phyloP scores from a whole-genome alignment of 2,329 filamentous ascomycete genomes.

The Periconia macrospinosa region DNA sequence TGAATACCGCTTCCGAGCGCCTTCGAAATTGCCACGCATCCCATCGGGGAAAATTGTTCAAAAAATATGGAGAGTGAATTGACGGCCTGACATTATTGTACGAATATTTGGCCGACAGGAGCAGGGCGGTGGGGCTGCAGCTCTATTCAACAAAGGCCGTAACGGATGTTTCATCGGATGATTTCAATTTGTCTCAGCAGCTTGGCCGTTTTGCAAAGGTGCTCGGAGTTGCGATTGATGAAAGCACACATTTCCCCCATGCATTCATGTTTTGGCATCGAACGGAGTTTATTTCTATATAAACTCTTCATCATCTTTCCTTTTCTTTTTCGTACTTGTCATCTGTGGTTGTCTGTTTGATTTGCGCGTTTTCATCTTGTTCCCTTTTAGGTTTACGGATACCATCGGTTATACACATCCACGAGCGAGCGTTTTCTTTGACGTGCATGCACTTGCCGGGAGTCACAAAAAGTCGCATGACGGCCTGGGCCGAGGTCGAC shows the following conservation, averaged over 20 bases:
- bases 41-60: neutral
- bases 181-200: neutral
- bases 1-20: neutral
- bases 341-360: too few relatives aligned
- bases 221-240: neutral
- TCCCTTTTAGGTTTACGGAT: neutral
- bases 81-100: too few relatives aligned
- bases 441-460: neutral
- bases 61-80: neutral
- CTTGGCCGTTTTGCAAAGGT: neutral
- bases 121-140: neutral
- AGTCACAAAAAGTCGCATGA: neutral
- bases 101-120: neutral
- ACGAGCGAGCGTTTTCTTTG: neutral
- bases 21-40: neutral
- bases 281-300: constrained; percentile 1
- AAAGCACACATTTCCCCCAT: neutral
- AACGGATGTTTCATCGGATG: neutral
- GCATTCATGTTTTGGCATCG: constrained; percentile 3
- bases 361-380: neutral
- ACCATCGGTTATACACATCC: neutral
- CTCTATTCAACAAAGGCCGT: neutral
- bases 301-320: neutral
- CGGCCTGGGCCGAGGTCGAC: neutral
- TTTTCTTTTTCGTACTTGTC: neutral